Evolutionary conservation across 2,329 filamentous ascomycete genomes (phyloP).

Genomic region (Aureobasidium lini): DNA sequence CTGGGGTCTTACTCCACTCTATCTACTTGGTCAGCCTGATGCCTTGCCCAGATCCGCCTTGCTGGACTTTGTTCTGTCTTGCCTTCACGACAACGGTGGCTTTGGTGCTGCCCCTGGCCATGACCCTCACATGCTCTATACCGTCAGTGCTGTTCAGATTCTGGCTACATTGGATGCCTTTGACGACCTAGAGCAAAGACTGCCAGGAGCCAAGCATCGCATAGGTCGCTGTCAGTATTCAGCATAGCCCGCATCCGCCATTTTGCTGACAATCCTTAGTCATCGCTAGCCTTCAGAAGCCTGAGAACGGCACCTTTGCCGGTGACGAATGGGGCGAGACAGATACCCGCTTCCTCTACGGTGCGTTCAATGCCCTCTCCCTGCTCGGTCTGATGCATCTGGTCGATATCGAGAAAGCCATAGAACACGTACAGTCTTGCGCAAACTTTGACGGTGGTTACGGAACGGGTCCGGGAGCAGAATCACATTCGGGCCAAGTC

Average conservation of each 20-base stretch:
- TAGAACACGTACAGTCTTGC: conserved; percentile 71
- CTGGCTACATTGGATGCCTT: conserved; percentile 79
- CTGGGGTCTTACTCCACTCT: conserved; percentile 86
- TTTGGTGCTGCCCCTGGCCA: conserved; percentile 92
- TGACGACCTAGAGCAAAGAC: conserved; percentile 66
- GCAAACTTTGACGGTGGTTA: conserved; percentile 94
- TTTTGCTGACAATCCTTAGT: conserved; percentile 38
- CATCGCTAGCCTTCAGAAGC: conserved; percentile 76
- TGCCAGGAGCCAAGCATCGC: conserved; percentile 59
- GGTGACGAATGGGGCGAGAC: conserved; percentile 96
- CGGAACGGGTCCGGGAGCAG: conserved; percentile 79
- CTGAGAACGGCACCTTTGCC: conserved; percentile 74
- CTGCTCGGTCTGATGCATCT: conserved; percentile 66
- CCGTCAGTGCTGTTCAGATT: conserved; percentile 90
- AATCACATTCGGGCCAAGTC: conserved; percentile 91
- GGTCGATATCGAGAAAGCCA: conserved; percentile 72
- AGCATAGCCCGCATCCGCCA: neutral
- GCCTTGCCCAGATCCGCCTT: conserved; percentile 73
- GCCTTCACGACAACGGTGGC: conserved; percentile 78
- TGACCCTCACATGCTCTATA: conserved; percentile 94
- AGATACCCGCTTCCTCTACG: conserved; percentile 91
- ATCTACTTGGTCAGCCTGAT: conserved; percentile 73
- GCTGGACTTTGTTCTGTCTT: conserved; percentile 92
- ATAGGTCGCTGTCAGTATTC: conserved; percentile 66
- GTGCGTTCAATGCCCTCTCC: conserved; percentile 81